These are phyloP conservation scores for Skeletonema grethae DNA, from an alignment of 108 stramenopile species.

Conservation along the genomic window DNA sequence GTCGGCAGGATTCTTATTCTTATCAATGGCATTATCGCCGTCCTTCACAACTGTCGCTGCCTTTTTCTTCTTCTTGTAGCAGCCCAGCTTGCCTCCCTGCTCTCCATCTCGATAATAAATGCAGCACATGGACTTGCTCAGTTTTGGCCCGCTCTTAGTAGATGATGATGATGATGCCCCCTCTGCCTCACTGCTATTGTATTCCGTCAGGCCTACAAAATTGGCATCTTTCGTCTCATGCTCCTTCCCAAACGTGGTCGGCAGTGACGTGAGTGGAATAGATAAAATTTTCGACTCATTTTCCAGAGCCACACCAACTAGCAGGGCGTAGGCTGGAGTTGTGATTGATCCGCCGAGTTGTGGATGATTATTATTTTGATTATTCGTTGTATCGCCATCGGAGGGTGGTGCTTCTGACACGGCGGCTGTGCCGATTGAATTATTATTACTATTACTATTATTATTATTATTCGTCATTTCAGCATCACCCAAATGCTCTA, in stretches of 20 bases:
- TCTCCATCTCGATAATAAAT: slow-evolving; percentile 14
- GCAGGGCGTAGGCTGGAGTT: slow-evolving; percentile 22
- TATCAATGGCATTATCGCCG: background rate
- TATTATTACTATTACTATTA: background rate
- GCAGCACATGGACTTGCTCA: slow-evolving; percentile 13
- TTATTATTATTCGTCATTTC: background rate
- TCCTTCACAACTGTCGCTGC: background rate
- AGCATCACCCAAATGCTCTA: background rate
- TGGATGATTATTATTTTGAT: background rate
- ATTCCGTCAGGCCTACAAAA: slow-evolving; percentile 58
- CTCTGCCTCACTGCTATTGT: slow-evolving; percentile 27
- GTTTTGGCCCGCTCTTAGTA: slow-evolving; percentile 34
- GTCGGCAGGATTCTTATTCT: background rate
- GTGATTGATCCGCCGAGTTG: background rate
- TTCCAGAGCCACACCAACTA: slow-evolving; percentile 14
- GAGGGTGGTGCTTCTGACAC: background rate
- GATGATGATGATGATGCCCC: slow-evolving; percentile 30
- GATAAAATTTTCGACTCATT: slow-evolving; percentile 23
- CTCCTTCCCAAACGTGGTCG: slow-evolving; percentile 61
- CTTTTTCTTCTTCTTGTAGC: slow-evolving; percentile 21
- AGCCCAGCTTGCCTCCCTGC: slow-evolving; percentile 10
- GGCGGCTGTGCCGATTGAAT: too few species aligned
- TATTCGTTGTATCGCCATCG: background rate
- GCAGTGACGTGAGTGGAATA: slow-evolving; percentile 63
- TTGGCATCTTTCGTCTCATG: slow-evolving; percentile 48